Percentiles rank a stretch among this genome's conserved stretches.
These are phyloP conservation scores for Nitzschia inconspicua DNA, from an alignment of 108 stramenopile species.

Conservation along the genomic window DNA sequence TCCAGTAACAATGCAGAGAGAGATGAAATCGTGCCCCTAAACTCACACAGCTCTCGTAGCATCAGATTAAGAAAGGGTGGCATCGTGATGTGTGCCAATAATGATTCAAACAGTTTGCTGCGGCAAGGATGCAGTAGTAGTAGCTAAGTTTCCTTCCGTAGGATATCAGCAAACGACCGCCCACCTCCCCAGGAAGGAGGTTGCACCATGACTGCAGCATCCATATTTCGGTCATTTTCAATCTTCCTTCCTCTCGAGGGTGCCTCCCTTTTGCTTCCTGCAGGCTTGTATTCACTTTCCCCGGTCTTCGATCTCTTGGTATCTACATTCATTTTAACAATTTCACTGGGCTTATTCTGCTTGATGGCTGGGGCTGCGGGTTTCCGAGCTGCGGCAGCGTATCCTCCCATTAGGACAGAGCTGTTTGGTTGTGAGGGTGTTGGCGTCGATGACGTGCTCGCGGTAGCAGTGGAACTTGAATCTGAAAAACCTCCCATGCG, in stretches of 20 bases:
- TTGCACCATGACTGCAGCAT: slow-evolving; percentile 11
- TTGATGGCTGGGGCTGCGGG: slow-evolving; percentile 18
- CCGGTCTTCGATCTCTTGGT: background rate
- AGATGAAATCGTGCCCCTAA: too few species aligned
- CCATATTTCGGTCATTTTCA: background rate
- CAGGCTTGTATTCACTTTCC: background rate
- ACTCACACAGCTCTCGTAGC: too few species aligned
- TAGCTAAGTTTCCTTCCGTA: slow-evolving; percentile 30
- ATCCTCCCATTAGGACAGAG: slow-evolving; percentile 15
- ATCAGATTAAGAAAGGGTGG: too few species aligned
- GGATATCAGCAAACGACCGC: slow-evolving; percentile 51
- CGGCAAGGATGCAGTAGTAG: too few species aligned
- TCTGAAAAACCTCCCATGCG: slow-evolving; percentile 17
- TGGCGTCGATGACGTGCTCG: slow-evolving; percentile 26
- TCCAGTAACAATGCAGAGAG: too few species aligned
- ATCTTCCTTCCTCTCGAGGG: background rate
- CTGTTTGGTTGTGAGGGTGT: slow-evolving; percentile 12
- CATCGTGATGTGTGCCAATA: too few species aligned
- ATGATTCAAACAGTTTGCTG: too few species aligned
- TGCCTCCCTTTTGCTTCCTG: background rate
- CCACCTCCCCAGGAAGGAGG: slow-evolving; percentile 43
- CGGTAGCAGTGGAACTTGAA: slow-evolving; percentile 37
- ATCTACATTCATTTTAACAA: too few species aligned
- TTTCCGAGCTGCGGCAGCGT: slow-evolving; percentile 35
- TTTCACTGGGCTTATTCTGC: background rate